A percentile compares a stretch with the other conserved stretches of the same genome.
Conservation (phyloP, 2,329 filamentous ascomycete species). For the Penicillium psychrosexuale region DNA sequence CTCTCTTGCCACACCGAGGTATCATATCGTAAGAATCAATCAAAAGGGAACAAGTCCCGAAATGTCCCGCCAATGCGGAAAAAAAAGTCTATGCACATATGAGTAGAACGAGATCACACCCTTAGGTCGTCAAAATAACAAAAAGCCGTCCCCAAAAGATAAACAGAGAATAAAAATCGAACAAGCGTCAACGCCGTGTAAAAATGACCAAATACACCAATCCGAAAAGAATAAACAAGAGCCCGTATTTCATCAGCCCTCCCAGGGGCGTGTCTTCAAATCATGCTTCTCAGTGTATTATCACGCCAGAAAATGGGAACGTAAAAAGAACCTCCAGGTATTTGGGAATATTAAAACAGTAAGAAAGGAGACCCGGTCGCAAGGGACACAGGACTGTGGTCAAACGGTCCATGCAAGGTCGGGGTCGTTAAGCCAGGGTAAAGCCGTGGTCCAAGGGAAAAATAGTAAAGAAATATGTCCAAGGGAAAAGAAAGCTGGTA, state of each 20-base stretch:
- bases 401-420: conserved; percentile 10
- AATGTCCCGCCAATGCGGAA: conserved; percentile 15
- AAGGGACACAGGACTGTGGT: conserved; percentile 6
- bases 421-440: conserved; percentile 1
- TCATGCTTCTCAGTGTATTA: conserved; percentile 23
- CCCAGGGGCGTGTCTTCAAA: conserved; percentile 14
- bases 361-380: conserved; percentile 8
- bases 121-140: conserved; percentile 12
- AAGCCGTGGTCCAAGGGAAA: conserved; percentile 7
- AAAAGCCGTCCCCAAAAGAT: conserved; percentile 8
- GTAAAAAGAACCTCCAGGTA: conserved; percentile 13
- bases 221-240: conserved; percentile 5
- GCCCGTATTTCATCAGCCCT: conserved; percentile 16
- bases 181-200: conserved; percentile 10
- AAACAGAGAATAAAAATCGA: conserved; percentile 2
- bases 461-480: conserved; percentile 11
- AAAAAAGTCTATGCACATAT: conserved; percentile 12
- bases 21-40: conserved; percentile 24
- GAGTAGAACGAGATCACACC: conserved; percentile 8
- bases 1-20: conserved; percentile 13
- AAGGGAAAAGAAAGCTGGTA: conserved; percentile 16
- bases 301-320: conserved; percentile 11
- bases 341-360: conserved; percentile 25
- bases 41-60: conserved; percentile 8
- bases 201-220: conserved; percentile 1